Evolutionary conservation across 495 filamentous ascomycete species (phyloP).

Genomic region (Aspergillus sclerotioniger): DNA sequence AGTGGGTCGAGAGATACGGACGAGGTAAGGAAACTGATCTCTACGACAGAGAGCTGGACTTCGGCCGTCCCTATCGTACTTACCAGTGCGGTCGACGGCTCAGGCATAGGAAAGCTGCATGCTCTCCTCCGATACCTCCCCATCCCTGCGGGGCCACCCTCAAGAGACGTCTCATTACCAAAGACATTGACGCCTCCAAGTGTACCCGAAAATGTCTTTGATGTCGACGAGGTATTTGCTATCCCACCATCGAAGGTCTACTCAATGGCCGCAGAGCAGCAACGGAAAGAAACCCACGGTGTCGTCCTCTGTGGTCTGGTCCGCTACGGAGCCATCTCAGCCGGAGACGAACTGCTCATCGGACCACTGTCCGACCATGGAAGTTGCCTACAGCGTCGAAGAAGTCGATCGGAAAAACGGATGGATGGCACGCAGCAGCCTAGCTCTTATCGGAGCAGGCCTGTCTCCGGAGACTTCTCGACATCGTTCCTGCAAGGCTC

Average conservation of each 20-base stretch:
- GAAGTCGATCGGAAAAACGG: constrained; percentile 18
- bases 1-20: constrained; percentile 43
- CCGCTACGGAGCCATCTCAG: constrained; percentile 69
- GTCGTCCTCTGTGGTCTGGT: constrained; percentile 81
- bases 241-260: constrained; percentile 55
- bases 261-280: constrained; percentile 34
- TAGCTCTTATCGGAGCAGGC: constrained; percentile 28
- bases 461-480: constrained; percentile 35
- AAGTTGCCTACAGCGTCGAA: constrained; percentile 20
- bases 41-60: constrained; percentile 41
- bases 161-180: constrained; percentile 25
- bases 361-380: constrained; percentile 65
- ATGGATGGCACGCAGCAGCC: constrained; percentile 20
- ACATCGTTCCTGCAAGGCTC: constrained; percentile 30
- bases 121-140: constrained; percentile 77
- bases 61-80: constrained; percentile 78
- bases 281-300: constrained; percentile 43
- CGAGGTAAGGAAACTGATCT: constrained; percentile 51
- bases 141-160: constrained; percentile 56
- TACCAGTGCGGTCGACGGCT: constrained; percentile 82
- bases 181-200: constrained; percentile 28
- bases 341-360: constrained; percentile 75
- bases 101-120: constrained; percentile 77
- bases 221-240: constrained; percentile 81
- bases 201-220: constrained; percentile 62